Percentiles rank a stretch among this genome's conserved stretches.
Evolutionary conservation across 2,329 filamentous ascomycete genomes (phyloP).

Genomic region (Orbilia blumenaviensis): DNA sequence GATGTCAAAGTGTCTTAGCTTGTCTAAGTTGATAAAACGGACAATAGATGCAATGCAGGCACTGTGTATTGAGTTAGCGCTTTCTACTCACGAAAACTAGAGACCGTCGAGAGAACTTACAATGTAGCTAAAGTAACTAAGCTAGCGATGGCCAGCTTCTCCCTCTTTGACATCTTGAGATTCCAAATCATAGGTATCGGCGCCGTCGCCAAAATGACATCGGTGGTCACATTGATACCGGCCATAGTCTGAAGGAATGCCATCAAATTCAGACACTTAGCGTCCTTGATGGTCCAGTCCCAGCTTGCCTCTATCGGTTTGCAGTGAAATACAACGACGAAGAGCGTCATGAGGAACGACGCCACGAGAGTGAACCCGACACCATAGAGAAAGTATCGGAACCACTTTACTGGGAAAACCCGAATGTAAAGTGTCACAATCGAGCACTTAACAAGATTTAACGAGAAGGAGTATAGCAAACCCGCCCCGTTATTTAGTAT

Average conservation of each 20-base stretch:
- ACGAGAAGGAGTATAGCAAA: slow-evolving; percentile 42
- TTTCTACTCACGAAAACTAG: not conserved
- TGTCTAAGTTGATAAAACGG: slow-evolving; percentile 39
- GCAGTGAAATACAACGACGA: slow-evolving; percentile 48
- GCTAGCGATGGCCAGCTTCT: slow-evolving; percentile 38
- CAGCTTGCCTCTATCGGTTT: slow-evolving; percentile 41
- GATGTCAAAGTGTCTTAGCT: slow-evolving; percentile 39
- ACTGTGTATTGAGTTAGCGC: not conserved
- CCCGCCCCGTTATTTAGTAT: slow-evolving; percentile 44
- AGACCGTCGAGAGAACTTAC: not conserved
- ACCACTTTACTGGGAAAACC: slow-evolving; percentile 46
- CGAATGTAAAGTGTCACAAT: slow-evolving; percentile 44
- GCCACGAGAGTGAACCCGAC: slow-evolving; percentile 26
- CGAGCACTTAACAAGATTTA: slow-evolving; percentile 47
- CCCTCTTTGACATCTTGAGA: slow-evolving; percentile 45
- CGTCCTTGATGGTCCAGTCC: slow-evolving; percentile 44
- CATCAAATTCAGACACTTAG: slow-evolving; percentile 43
- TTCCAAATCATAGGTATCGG: slow-evolving; percentile 53
- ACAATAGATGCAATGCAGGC: slow-evolving; percentile 46
- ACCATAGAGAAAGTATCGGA: slow-evolving; percentile 35
- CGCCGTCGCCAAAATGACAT: slow-evolving; percentile 39
- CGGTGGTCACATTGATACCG: slow-evolving; percentile 41
- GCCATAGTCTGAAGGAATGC: slow-evolving; percentile 41
- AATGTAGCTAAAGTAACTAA: slow-evolving; percentile 41
- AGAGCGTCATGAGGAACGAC: slow-evolving; percentile 42